Percentiles rank a stretch among this genome's conserved stretches.
These are phyloP conservation scores for Raffaelea deltoideospora DNA, from an alignment of 2,329 filamentous ascomycete genomes.

Conservation along the genomic window DNA sequence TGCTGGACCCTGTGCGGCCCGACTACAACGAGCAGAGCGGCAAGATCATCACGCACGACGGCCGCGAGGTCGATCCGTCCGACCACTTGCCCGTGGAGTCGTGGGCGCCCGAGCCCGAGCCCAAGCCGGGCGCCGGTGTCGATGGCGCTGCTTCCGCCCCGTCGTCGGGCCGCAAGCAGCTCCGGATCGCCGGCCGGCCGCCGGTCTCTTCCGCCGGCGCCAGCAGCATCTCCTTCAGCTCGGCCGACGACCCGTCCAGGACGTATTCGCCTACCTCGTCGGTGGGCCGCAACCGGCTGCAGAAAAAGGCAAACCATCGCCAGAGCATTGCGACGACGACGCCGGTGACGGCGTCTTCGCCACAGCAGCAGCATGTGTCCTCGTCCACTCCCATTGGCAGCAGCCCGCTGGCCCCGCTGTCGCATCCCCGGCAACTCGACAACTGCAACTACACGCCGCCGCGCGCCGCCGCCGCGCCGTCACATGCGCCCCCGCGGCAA, in stretches of 20 bases:
- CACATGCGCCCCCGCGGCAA: too few relatives aligned
- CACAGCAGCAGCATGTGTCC: slow-evolving; percentile 5
- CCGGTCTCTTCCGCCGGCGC: slow-evolving; percentile 20
- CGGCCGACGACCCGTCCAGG: slow-evolving; percentile 18
- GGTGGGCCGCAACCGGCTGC: slow-evolving; percentile 46
- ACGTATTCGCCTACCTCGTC: slow-evolving; percentile 14
- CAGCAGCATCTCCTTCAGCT: slow-evolving; percentile 14
- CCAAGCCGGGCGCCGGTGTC: slow-evolving; percentile 25
- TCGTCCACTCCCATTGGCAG: slow-evolving; percentile 14
- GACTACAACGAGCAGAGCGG: slow-evolving; percentile 39
- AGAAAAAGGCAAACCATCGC: slow-evolving; percentile 45
- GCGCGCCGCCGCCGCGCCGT: slow-evolving; percentile 26
- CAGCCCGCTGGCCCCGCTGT: slow-evolving; percentile 37
- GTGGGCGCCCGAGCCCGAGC: slow-evolving; percentile 64
- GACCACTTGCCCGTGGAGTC: slow-evolving; percentile 65
- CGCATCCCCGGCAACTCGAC: slow-evolving; percentile 32
- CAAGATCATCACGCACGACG: slow-evolving; percentile 63
- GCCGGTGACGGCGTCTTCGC: slow-evolving; percentile 19
- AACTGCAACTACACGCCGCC: slow-evolving; percentile 27
- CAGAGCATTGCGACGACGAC: slow-evolving; percentile 21
- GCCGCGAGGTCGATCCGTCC: slow-evolving; percentile 63
- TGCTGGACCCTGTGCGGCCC: slow-evolving; percentile 16
- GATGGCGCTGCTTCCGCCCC: slow-evolving; percentile 30
- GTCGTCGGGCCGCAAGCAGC: slow-evolving; percentile 32
- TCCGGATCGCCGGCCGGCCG: slow-evolving; percentile 34